Conservation (phyloP, 495 filamentous ascomycete species). For the Penicillium mononematosum region DNA sequence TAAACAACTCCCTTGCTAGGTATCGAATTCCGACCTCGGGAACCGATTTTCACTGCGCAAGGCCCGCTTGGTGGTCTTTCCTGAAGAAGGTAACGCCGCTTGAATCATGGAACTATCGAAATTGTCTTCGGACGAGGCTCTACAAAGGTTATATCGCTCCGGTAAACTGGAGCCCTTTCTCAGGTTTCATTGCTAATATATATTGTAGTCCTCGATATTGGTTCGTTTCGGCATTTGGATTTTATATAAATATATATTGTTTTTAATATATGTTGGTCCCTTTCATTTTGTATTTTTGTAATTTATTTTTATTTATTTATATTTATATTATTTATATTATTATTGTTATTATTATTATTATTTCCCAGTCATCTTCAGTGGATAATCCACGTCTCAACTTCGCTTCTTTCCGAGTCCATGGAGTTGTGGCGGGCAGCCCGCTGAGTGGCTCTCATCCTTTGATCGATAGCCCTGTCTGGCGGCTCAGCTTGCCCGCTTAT, state of each 20-base stretch:
- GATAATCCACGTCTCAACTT: constrained; percentile 7
- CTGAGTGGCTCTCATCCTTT: constrained; percentile 25
- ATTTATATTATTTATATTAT: too few relatives aligned
- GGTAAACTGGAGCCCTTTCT: not conserved
- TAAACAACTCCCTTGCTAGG: not conserved
- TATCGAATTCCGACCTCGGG: not conserved
- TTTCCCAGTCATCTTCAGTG: constrained; percentile 1
- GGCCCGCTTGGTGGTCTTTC: constrained; percentile 25
- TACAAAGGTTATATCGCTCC: constrained; percentile 3
- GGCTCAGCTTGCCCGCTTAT: constrained; percentile 17
- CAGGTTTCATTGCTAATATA: constrained; percentile 11
- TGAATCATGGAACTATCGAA: not conserved
- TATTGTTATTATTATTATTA: not conserved
- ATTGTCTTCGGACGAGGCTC: constrained; percentile 12
- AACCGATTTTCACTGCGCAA: constrained; percentile 14
- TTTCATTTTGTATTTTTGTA: constrained; percentile 1
- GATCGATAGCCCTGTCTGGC: constrained; percentile 25
- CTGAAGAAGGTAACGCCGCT: constrained; percentile 6
- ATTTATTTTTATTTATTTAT: not conserved
- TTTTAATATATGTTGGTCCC: constrained; percentile 3
- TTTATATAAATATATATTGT: not conserved
- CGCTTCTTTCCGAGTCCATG: constrained; percentile 14
- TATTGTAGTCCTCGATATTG: not conserved
- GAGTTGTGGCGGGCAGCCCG: constrained; percentile 25
- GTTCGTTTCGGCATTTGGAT: not conserved